Base-by-base conservation (phyloP, 176 grass and related monocot genomes). In the Aegilops umbellulata region DNA sequence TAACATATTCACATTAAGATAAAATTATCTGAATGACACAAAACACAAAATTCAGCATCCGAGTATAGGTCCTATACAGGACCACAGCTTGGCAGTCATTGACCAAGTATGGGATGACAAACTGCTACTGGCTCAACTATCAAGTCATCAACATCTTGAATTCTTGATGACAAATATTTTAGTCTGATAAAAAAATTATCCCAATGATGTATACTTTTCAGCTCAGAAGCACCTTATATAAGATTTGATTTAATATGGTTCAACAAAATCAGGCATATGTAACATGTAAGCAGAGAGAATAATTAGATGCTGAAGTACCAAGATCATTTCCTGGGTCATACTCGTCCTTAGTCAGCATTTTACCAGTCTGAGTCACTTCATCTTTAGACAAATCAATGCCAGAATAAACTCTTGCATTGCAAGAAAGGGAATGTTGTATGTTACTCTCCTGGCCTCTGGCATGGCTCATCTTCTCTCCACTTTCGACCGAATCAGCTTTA, bases 361-460 rank as follows among this genome's bases (percentile, higher is more conserved):
- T 83, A 80, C 92, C 90, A 27, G 73, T 91, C 84, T 93, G 91
- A 38, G 89, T 94, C 60, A 99, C 97, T 81, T 99, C 97, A 57
- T 96, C 97, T 82, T 96, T 99, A 69, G 94, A 96, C 78, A 84
- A 83, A 70, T 99, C 97, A 89, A 92, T 91, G 47, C 71, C 85
- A 60, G 97, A 99, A 92, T 93, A 90, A 77, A 99, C 95, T 83
- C 92, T 82, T 34, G 97, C 97, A 29, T 96, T 99, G 86, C 94
- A 96, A 89, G 97, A 99, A 86, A 96, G 94, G 8, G 97, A 99
- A 84, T 92, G 97, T 61, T 96, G 92, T 31, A 88, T 80, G 55
- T 90, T 93, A 74, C 87, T 92, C 65, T 92, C 89, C 74, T 78
- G 92, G 82, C 82, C 95, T 64, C 60, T 65, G 17, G 82, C 89